Percentiles rank a stretch among this genome's conserved stretches.
Conservation (phyloP, 805 yeast species). For the Sugiyamaella mastotermitis region DNA sequence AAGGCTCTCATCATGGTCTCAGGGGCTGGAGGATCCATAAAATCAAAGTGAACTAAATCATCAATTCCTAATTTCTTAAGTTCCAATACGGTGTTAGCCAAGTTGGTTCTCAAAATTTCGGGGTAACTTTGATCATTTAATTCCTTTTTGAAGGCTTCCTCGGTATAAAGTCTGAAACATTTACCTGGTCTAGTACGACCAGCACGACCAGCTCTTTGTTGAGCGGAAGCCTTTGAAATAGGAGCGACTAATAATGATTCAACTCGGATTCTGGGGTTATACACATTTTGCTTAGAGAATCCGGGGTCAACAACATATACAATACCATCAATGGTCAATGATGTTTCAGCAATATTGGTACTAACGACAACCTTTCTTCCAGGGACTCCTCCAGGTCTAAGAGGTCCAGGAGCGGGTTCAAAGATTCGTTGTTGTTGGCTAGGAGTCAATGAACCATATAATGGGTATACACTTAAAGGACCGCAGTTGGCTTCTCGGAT, state of each 20-base stretch:
- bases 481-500: slow-evolving; percentile 87
- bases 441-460: slow-evolving; percentile 96
- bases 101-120: slow-evolving; percentile 84
- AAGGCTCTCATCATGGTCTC: slow-evolving; percentile 99
- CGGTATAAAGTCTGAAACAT: slow-evolving; percentile 93
- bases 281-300: slow-evolving; percentile 82
- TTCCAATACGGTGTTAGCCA: slow-evolving; percentile 87
- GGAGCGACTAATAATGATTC: slow-evolving; percentile 79
- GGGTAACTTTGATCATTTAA: slow-evolving; percentile 94
- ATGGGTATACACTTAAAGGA: slow-evolving; percentile 82
- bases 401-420: slow-evolving; percentile 79
- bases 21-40: slow-evolving; percentile 99
- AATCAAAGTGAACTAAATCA: slow-evolving; percentile 94
- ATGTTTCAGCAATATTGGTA: slow-evolving; percentile 96
- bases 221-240: slow-evolving; percentile 92
- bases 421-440: slow-evolving; percentile 90
- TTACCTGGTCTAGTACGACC: slow-evolving; percentile 97
- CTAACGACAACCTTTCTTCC: slow-evolving; percentile 91
- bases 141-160: slow-evolving; percentile 92
- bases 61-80: slow-evolving; percentile 91
- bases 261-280: slow-evolving; percentile 85
- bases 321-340: slow-evolving; percentile 92
- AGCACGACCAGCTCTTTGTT: slow-evolving; percentile 94
- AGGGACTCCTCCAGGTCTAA: slow-evolving; percentile 72
- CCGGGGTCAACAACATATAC: slow-evolving; percentile 93